Evolutionary conservation across 371 early-diverging fungal genomes (phyloP), one percentile per base, ranked within the genome.

Genomic region (Enterocytospora artemiae): DNA sequence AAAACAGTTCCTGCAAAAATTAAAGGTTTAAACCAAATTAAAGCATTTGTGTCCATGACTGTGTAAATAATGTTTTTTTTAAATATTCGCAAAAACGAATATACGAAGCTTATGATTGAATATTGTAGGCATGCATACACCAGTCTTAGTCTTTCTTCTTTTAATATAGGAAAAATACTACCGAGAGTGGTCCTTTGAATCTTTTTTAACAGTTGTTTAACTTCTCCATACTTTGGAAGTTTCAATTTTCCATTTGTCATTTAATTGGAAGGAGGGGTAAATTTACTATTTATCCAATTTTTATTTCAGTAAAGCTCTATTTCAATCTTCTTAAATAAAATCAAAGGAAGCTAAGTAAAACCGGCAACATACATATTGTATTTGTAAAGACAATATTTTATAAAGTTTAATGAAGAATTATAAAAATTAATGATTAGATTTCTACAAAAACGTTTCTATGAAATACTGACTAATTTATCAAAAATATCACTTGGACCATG

Each of bases 11-110:
- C 22, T 25, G 51, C 14, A 24, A 58, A 58, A 12, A 52, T 56
- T 12, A 9, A 7, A 24, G 51, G 56, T 28, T 50, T 58, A 7
- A 58, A 28, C 59, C 59, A 58, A 24, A 25, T 58, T 5, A 9
- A 7, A 5, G 58, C 7, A n/a, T n/a, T n/a, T 5, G 56, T 5
- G 5, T 58, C 59, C 5, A 58, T n/a, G 16, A 58, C 59, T 28
- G 39, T 50, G 24, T 50, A 16, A 9, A 50, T 25, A n/a, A 46
- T 52, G 7, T 4, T 24, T 25, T 58, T 52, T 25, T 58, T 58
- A 27, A 48, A 58, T 7, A 9, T 7, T 7, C 59, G 7, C 30
- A 52, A 20, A 16, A 37, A 58, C 7, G 49, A 7, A 52, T 58
- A 58, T 5, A 50, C 4, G 16, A 24, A 4, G 16, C 56, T 7